Percentiles rank a stretch among this genome's conserved stretches.
Conservation (phyloP, 352 stramenopile species). For the Globisporangium okanoganense region DNA sequence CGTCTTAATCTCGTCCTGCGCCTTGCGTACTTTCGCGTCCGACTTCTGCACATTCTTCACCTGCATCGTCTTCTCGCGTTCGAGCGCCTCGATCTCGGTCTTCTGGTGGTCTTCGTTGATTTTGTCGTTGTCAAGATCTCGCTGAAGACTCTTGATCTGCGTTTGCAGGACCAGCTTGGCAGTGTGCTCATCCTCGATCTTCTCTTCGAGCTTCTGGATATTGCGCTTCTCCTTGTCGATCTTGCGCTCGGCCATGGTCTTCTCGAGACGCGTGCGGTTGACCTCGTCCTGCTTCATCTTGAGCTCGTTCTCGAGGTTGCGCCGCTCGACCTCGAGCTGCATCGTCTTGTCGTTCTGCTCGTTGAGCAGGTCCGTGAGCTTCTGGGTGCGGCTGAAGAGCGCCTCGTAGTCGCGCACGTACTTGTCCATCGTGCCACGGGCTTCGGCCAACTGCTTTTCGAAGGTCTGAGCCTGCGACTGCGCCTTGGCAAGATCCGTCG, state of each 20-base stretch:
- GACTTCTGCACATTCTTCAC: conserved; percentile 75
- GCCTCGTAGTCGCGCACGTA: conserved; percentile 93
- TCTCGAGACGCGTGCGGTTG: conserved; percentile 83
- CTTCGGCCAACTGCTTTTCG: conserved; percentile 85
- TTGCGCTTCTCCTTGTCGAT: conserved; percentile 86
- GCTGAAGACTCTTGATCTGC: conserved; percentile 81
- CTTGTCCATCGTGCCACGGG: conserved; percentile 89
- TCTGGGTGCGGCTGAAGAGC: conserved; percentile 87
- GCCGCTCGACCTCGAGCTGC: conserved; percentile 76
- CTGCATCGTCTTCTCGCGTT: conserved; percentile 85
- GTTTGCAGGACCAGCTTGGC: conserved; percentile 77
- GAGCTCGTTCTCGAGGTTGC: conserved; percentile 81
- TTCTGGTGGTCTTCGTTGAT: conserved; percentile 67
- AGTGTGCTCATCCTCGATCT: conserved; percentile 89
- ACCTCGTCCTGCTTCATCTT: conserved; percentile 85
- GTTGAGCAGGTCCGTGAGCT: conserved; percentile 91
- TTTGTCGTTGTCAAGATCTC: conserved; percentile 77
- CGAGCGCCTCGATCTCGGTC: conserved; percentile 79
- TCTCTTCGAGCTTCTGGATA: conserved; percentile 87
- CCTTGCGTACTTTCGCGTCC: conserved; percentile 85
- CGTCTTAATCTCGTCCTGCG: conserved; percentile 89
- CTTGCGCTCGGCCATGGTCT: conserved; percentile 88
- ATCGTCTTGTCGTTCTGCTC: conserved; percentile 89
- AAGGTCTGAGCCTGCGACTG: conserved; percentile 73
- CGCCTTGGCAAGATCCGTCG: conserved; percentile 48